Conservation (phyloP, 2,329 filamentous ascomycete species). For the Penicillium sp. region DNA sequence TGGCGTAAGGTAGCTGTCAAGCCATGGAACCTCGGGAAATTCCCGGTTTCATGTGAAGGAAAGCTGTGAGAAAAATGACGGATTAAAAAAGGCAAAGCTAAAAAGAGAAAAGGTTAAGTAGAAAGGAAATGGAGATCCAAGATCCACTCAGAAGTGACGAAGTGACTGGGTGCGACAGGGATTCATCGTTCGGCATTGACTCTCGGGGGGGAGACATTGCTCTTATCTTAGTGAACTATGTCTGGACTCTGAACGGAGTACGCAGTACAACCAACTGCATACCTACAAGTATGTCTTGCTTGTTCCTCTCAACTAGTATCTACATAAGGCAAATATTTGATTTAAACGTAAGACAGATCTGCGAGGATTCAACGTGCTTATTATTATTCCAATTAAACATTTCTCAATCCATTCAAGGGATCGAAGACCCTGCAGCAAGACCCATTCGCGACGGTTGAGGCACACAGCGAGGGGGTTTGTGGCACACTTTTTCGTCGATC, state of each 20-base stretch:
- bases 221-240: no score
- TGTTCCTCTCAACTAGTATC: neutral
- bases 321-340: neutral
- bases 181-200: neutral
- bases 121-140: neutral
- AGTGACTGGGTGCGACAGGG: constrained; percentile 1
- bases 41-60: constrained; percentile 21
- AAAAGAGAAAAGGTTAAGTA: constrained; percentile 4
- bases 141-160: constrained; percentile 10
- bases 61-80: neutral
- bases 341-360: neutral
- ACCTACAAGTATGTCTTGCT: neutral
- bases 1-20: constrained; percentile 18
- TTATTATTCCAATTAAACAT: neutral
- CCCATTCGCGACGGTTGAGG: constrained; percentile 12
- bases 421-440: constrained; percentile 19
- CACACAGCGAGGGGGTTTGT: constrained; percentile 10
- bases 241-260: no score
- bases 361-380: neutral
- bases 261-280: no score
- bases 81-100: neutral
- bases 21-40: constrained; percentile 11
- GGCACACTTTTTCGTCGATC: constrained; percentile 5
- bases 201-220: constrained; percentile 12
- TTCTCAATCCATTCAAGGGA: constrained; percentile 18